Conservation (phyloP, 2,329 filamentous ascomycete genomes). For the Ophiocordyceps polyrhachis-furcata region DNA sequence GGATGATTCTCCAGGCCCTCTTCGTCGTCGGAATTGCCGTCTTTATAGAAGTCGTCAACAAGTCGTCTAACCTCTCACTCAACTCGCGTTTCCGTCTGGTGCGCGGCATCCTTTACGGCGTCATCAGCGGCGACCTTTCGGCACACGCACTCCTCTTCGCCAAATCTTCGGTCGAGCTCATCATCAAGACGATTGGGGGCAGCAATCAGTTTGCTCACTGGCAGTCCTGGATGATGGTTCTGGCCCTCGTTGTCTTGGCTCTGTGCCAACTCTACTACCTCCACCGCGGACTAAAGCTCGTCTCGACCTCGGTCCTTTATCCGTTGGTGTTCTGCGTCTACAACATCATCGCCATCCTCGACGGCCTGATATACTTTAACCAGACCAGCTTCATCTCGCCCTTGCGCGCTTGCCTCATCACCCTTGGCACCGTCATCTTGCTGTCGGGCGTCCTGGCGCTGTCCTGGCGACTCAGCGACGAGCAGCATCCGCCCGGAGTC, state of each 20-base stretch:
- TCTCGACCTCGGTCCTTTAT: constrained; percentile 89
- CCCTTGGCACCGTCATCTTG: constrained; percentile 70
- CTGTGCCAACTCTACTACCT: constrained; percentile 89
- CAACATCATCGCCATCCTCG: constrained; percentile 95
- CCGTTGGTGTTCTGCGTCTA: constrained; percentile 97
- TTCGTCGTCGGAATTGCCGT: constrained; percentile 52
- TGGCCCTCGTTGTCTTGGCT: constrained; percentile 64
- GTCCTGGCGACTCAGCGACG: constrained; percentile 81
- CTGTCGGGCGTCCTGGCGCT: constrained; percentile 76
- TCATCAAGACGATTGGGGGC: constrained; percentile 70
- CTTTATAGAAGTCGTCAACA: constrained; percentile 36
- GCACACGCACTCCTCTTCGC: constrained; percentile 85
- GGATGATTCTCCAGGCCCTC: constrained; percentile 68
- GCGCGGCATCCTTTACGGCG: constrained; percentile 73
- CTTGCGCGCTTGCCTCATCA: constrained; percentile 62
- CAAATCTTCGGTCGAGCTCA: constrained; percentile 87
- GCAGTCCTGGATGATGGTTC: constrained; percentile 82
- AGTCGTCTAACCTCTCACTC: constrained; percentile 32
- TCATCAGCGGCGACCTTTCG: constrained; percentile 80
- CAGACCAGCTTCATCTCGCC: constrained; percentile 65
- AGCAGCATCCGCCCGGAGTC: constrained; percentile 41
- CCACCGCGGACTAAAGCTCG: constrained; percentile 80
- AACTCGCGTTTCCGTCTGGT: constrained; percentile 53
- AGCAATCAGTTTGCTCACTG: constrained; percentile 89
- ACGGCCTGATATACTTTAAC: constrained; percentile 91